A percentile compares a stretch with the other conserved stretches of the same genome.
These are phyloP conservation scores for Suillus subluteus DNA, from an alignment of 768 basidiomycete species.

Conservation along the genomic window DNA sequence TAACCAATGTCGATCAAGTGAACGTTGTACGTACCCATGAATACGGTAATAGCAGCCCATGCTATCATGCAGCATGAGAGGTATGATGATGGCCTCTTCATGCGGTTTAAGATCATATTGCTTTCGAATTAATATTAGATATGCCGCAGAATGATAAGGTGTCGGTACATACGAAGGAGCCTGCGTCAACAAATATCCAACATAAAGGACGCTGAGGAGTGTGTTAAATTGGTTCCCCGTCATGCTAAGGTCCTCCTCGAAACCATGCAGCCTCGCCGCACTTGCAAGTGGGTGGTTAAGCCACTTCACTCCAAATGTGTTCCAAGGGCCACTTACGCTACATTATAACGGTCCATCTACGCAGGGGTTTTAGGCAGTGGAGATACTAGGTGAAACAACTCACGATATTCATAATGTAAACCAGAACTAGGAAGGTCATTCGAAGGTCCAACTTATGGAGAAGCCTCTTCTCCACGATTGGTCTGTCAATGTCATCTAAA, in stretches of 20 bases:
- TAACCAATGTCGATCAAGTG: conserved; percentile 5
- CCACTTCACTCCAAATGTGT: not conserved
- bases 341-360: conserved; percentile 71
- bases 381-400: conserved; percentile 17
- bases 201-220: conserved; percentile 64
- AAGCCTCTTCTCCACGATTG: conserved; percentile 48
- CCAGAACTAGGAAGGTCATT: conserved; percentile 47
- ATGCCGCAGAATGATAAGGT: not conserved
- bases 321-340: conserved; percentile 43
- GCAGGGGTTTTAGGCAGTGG: conserved; percentile 10
- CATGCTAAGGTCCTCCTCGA: conserved; percentile 68
- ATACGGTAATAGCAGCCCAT: conserved; percentile 64
- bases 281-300: conserved; percentile 35
- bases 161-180: conserved; percentile 59
- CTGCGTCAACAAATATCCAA: conserved; percentile 76
- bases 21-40: conserved; percentile 44
- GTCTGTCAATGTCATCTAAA: conserved; percentile 20
- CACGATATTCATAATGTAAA: conserved; percentile 53
- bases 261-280: conserved; percentile 70
- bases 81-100: conserved; percentile 68
- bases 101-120: conserved; percentile 65
- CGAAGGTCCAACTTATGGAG: conserved; percentile 47
- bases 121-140: conserved; percentile 36
- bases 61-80: conserved; percentile 64
- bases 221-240: conserved; percentile 67